Base-by-base conservation (phyloP, 768 basidiomycete species). In the Postia placenta region DNA sequence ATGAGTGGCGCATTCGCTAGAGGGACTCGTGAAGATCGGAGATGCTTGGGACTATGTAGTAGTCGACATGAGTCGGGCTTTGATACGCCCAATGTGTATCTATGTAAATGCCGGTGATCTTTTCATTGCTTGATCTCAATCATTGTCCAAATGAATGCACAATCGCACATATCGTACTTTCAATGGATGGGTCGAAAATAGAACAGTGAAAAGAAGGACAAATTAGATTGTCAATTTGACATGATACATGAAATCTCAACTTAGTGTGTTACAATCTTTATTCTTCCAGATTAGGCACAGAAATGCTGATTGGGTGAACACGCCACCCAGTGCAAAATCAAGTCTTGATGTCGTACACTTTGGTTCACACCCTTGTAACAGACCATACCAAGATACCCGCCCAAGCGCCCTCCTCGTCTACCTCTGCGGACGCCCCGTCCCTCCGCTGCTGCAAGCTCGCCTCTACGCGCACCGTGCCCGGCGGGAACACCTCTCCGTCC, bases 401-500 rank as follows among this genome's bases (percentile, higher is more conserved):
- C 50, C 51, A 52, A 22, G 38, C 45, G 2, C 48, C 56, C 17
- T 53, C 51, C 46, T 15, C 11, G 40, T 54, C 26, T 6, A 15
- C 36, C 28, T 11, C 11, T 2, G 25, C 25, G 0, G 38, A 33
- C 14, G 20, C 24, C n/a, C 22, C 17, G 25, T 23, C 15, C 17
- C 12, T 22, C 39, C 14, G 25, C 15, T 42, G 26, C 51, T 37
- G 11, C 24, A 62, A 43, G 22, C 23, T 24, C 36, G 62, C 57
- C 26, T 57, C 56, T 1, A 66, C 62, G 45, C 60, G 47, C 20
- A 69, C 67, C 42, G 53, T 51, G 30, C 69, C 73, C 59, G 64
- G 56, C 54, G 52, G 33, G 22, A 74, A 72, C 0, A 70, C 58
- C 19, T 57, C 26, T 15, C 56, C 60, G 0, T 66, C 66, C 73